These are phyloP conservation scores for Dactylellina drechsleri DNA, from an alignment of 2,329 filamentous ascomycete genomes.

Conservation along the genomic window DNA sequence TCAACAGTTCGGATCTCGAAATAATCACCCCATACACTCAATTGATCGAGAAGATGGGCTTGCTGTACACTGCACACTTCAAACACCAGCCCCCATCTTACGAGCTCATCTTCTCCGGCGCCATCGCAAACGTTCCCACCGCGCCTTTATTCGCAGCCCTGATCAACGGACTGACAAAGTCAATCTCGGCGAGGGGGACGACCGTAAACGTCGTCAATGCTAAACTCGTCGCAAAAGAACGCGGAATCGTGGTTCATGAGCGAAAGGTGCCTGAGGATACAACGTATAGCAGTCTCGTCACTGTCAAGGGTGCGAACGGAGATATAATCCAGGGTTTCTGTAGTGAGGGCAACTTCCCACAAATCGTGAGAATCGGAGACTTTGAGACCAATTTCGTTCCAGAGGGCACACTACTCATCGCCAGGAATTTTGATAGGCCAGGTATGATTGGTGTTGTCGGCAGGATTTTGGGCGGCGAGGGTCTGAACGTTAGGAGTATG, in stretches of 20 bases:
- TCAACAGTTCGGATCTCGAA: conserved; percentile 80
- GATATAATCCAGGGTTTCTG: conserved; percentile 74
- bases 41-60: conserved; percentile 81
- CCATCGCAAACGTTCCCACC: conserved; percentile 75
- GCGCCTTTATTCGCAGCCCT: conserved; percentile 82
- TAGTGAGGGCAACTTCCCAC: conserved; percentile 69
- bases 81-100: conserved; percentile 65
- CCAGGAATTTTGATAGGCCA: conserved; percentile 82
- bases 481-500: conserved; percentile 84
- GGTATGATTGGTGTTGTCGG: conserved; percentile 86
- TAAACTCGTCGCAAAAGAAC: conserved; percentile 77
- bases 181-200: conserved; percentile 74
- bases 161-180: conserved; percentile 77
- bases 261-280: conserved; percentile 71
- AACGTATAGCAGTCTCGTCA: conserved; percentile 77
- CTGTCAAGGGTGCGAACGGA: conserved; percentile 68
- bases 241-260: conserved; percentile 81
- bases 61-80: conserved; percentile 81
- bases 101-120: conserved; percentile 80
- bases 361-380: conserved; percentile 77
- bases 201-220: conserved; percentile 88
- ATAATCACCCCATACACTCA: conserved; percentile 80
- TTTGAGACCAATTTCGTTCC: conserved; percentile 80
- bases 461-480: conserved; percentile 73
- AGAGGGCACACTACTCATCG: conserved; percentile 77